Evolutionary conservation across 495 filamentous ascomycete genomes (phyloP).

Genomic region (Aspergillus asperescens): DNA sequence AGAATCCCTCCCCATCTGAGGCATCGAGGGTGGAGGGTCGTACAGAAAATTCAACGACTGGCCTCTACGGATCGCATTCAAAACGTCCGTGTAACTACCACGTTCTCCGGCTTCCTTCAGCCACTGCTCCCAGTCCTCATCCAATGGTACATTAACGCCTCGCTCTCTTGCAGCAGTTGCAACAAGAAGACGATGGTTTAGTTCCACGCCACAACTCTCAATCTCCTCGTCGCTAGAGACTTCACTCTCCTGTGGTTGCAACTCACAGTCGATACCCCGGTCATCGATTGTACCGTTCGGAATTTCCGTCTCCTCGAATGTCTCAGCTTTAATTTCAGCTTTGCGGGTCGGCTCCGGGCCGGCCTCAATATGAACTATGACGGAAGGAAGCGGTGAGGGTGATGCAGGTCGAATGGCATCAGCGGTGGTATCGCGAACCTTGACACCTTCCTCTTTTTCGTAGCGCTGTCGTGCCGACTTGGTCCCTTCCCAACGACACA

Average conservation of each 20-base stretch:
- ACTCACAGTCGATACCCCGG: constrained; percentile 19
- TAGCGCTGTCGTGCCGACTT: constrained; percentile 81
- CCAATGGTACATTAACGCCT: constrained; percentile 58
- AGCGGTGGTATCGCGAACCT: constrained; percentile 73
- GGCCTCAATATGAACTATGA: constrained; percentile 32
- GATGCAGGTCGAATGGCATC: constrained; percentile 51
- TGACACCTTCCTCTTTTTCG: constrained; percentile 68
- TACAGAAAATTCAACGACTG: constrained; percentile 33
- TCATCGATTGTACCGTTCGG: constrained; percentile 23
- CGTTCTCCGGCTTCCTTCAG: constrained; percentile 72
- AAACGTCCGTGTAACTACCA: constrained; percentile 40
- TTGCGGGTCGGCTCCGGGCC: constrained; percentile 27
- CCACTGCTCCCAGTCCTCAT: constrained; percentile 83
- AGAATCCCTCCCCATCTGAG: constrained; percentile 17
- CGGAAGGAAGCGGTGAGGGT: constrained; percentile 29
- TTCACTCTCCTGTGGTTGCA: constrained; percentile 42
- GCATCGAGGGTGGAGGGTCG: constrained; percentile 23
- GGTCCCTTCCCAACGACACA: constrained; percentile 94
- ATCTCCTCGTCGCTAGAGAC: constrained; percentile 64
- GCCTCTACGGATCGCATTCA: constrained; percentile 38
- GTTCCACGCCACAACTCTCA: constrained; percentile 64
- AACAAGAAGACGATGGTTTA: constrained; percentile 68
- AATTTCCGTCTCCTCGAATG: constrained; percentile 25
- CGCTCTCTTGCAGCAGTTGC: constrained; percentile 61
- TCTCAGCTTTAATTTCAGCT: constrained; percentile 28